Evolutionary conservation across 2,329 filamentous ascomycete genomes (phyloP).

Genomic region (Metarhizium sp.): DNA sequence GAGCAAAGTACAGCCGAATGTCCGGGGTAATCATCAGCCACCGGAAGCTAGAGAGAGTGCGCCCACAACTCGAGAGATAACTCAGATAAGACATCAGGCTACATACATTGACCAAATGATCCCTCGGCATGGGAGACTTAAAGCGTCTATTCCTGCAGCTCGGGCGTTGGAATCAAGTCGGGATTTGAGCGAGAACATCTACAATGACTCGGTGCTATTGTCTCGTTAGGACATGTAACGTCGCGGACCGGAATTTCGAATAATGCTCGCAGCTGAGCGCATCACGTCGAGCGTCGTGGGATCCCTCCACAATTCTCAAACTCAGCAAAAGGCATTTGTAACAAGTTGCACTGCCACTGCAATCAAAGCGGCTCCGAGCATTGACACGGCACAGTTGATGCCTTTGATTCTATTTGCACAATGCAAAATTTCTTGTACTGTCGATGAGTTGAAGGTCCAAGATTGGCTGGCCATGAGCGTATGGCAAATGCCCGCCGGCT

Average conservation of each 20-base stretch:
- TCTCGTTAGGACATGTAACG: not conserved
- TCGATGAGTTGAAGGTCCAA: no score
- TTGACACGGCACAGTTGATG: not conserved
- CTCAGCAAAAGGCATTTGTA: not conserved
- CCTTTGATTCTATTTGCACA: no score
- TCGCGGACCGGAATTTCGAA: not conserved
- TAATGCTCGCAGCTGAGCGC: not conserved
- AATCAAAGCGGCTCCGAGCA: not conserved
- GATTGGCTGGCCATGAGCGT: no score
- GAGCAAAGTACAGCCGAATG: conserved; percentile 1
- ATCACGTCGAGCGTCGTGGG: not conserved
- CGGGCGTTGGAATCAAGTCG: not conserved
- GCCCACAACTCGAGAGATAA: not conserved
- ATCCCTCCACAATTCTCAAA: not conserved
- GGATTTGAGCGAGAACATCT: not conserved
- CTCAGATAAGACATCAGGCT: not conserved
- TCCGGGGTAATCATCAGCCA: conserved; percentile 3
- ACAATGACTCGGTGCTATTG: not conserved
- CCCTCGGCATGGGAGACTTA: not conserved
- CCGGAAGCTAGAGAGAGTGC: not conserved
- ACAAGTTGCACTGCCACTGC: not conserved
- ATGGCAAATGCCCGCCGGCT: no score
- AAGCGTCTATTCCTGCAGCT: not conserved
- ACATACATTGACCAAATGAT: not conserved
- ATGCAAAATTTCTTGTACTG: no score